Percentiles rank a stretch among this genome's conserved stretches.
phyloP scores from a whole-genome alignment of 768 basidiomycete species.

The Polyporus arcularius region DNA sequence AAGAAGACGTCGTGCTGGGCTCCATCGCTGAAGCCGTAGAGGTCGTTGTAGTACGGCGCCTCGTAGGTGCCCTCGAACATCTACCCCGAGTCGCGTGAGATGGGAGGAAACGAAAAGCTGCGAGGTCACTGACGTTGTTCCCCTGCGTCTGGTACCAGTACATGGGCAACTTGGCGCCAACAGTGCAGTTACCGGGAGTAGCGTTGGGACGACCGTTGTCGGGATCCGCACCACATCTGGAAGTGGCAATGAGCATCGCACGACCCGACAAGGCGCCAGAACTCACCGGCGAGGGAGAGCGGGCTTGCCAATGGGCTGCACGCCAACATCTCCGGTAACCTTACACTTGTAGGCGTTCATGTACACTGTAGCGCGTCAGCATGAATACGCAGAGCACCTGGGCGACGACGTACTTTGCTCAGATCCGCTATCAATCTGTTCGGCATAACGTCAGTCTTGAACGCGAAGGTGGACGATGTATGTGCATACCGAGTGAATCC shows the following conservation, averaged over 20 bases:
- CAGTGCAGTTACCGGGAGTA: slow-evolving; percentile 38
- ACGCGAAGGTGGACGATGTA: neutral
- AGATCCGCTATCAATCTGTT: slow-evolving; percentile 33
- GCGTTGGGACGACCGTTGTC: slow-evolving; percentile 19
- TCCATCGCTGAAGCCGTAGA: slow-evolving; percentile 45
- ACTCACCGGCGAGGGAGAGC: slow-evolving; percentile 34
- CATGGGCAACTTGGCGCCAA: slow-evolving; percentile 39
- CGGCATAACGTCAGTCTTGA: neutral
- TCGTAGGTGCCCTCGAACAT: slow-evolving; percentile 33
- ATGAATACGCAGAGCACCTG: neutral
- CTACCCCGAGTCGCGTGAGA: slow-evolving; percentile 10
- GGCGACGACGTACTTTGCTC: slow-evolving; percentile 34
- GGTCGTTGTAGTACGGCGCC: slow-evolving; percentile 38
- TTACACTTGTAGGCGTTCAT: slow-evolving; percentile 45
- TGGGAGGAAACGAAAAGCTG: neutral
- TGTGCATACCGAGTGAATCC: slow-evolving; percentile 37
- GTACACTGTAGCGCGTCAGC: slow-evolving; percentile 29
- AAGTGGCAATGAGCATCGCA: neutral
- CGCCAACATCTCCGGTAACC: slow-evolving; percentile 32
- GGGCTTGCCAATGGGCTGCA: slow-evolving; percentile 33
- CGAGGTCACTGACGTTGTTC: slow-evolving; percentile 37
- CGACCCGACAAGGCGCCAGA: neutral
- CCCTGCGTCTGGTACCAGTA: slow-evolving; percentile 43
- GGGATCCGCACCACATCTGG: slow-evolving; percentile 37
- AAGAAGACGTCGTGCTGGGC: slow-evolving; percentile 46